Percentiles rank a stretch among this genome's conserved stretches.
These are phyloP conservation scores for Sporothrix mexicana DNA, from an alignment of 2,329 filamentous ascomycete genomes.

Conservation along the genomic window DNA sequence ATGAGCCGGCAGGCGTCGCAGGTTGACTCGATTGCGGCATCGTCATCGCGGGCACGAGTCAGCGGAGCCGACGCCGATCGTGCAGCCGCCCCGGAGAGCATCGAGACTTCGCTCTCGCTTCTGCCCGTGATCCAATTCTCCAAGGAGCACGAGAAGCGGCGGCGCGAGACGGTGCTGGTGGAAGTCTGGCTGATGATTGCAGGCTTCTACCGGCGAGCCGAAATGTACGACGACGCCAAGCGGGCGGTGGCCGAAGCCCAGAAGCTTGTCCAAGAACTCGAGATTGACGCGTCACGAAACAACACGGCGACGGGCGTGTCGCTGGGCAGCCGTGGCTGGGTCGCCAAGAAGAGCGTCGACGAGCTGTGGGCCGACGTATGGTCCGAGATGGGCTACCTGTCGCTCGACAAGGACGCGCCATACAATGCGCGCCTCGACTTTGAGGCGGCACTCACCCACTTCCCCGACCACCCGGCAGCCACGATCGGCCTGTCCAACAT, in stretches of 20 bases:
- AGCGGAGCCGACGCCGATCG: constrained; percentile 39
- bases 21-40: constrained; percentile 55
- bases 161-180: constrained; percentile 63
- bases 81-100: constrained; percentile 45
- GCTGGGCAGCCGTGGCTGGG: constrained; percentile 74
- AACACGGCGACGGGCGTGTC: constrained; percentile 65
- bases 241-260: constrained; percentile 82
- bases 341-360: constrained; percentile 78
- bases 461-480: constrained; percentile 77
- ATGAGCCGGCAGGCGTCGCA: constrained; percentile 52
- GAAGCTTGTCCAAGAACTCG: constrained; percentile 73
- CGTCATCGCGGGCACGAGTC: constrained; percentile 46
- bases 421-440: constrained; percentile 77
- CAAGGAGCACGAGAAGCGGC: constrained; percentile 58
- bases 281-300: constrained; percentile 64
- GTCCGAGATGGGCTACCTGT: constrained; percentile 75
- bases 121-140: constrained; percentile 62
- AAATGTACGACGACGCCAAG: constrained; percentile 77
- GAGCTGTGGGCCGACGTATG: constrained; percentile 85
- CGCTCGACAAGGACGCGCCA: constrained; percentile 64
- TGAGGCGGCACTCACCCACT: constrained; percentile 80
- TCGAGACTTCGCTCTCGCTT: constrained; percentile 54
- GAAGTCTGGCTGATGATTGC: constrained; percentile 91
- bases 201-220: constrained; percentile 82
- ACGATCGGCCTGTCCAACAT: constrained; percentile 85